phyloP scores from a whole-genome alignment of 148 eudicot species.

The Euryodendron excelsum region DNA sequence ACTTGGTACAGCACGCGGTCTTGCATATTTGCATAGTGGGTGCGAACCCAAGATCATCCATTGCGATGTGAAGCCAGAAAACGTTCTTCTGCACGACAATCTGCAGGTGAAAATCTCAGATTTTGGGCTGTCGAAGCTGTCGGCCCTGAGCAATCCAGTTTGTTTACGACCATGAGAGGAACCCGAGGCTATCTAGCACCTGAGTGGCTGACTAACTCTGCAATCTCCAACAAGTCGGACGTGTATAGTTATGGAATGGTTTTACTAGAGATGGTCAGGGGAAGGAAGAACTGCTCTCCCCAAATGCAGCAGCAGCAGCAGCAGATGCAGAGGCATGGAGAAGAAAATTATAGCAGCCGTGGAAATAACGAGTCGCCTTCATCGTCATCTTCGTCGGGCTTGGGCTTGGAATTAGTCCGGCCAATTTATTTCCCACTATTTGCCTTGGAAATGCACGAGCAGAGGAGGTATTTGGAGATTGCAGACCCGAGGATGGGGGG shows the following conservation, averaged over 20 bases:
- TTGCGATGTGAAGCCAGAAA: constrained; percentile 54
- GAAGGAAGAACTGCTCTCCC: constrained; percentile 70
- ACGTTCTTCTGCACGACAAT: constrained; percentile 56
- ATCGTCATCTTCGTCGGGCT: too few relatives aligned
- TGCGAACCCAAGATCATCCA: constrained; percentile 72
- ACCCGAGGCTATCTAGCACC: constrained; percentile 87
- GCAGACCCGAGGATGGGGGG: constrained; percentile 66
- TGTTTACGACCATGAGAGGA: constrained; percentile 79
- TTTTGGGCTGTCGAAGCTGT: constrained; percentile 74
- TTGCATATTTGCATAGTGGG: constrained; percentile 67
- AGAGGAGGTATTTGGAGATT: constrained; percentile 60
- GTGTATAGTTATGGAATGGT: constrained; percentile 87
- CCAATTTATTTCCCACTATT: constrained; percentile 59
- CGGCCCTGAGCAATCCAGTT: constrained; percentile 60
- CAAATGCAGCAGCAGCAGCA: too few relatives aligned
- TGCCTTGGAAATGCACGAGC: constrained; percentile 78
- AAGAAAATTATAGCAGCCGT: constrained; percentile 30
- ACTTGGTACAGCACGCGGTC: constrained; percentile 69
- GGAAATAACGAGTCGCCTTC: constrained; percentile 23
- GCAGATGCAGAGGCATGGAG: too few relatives aligned
- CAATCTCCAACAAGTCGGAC: constrained; percentile 72
- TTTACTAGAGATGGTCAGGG: constrained; percentile 63
- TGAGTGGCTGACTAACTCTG: constrained; percentile 78
- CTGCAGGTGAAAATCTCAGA: constrained; percentile 62
- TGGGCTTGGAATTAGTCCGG: too few relatives aligned